Base-by-base conservation (phyloP, 768 basidiomycete genomes). In the Hygrophorus pudorinus region DNA sequence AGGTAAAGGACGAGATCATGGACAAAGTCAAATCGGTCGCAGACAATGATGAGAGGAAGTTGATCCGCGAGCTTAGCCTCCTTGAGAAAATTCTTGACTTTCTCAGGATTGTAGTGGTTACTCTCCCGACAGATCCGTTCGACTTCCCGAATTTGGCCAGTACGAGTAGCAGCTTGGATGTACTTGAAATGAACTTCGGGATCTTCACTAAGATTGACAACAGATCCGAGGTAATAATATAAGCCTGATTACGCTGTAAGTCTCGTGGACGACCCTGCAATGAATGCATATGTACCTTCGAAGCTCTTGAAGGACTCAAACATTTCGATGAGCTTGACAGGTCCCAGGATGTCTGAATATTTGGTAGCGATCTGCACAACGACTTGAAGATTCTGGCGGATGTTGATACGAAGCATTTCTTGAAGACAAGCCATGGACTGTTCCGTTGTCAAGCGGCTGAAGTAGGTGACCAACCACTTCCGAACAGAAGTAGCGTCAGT, bases 11-110 rank as follows among this genome's bases (percentile, higher is more conserved):
- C 94, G 49, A 99, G 81, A 58, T 99, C 96, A 61, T 99, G 96
- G 9, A 99, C 94, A 56, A 97, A 98, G 73, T 96, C 94, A 73
- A 98, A 99, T 31, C 96, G 91, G 62, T 99, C 96, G 75, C 96
- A 98, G 56, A 99, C 96, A 52, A 99, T 98, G 71, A 98, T 99
- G 54, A 99, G 81, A 3, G 96, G 96, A 30, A 99, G 80, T 60
- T 98, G 96, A 59, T 98, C 96, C 30, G 81, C 67, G 21, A 99
- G 81, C 57, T 96, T 93, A 56, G 96, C 93, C 59, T 99, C 96
- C 65, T 97, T 97, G 63, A 97, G 79, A 83, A 97, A 98, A 67
- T 99, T 99, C 76, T 99, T 98, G 76, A 98, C 96, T 66, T 99
- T 99, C 71, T 99, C 96, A 1, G 96, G 89, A 64, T 93, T 97